phyloP scores from a whole-genome alignment of 2,329 filamentous ascomycete species.

The Aureobasidium leucospermi region DNA sequence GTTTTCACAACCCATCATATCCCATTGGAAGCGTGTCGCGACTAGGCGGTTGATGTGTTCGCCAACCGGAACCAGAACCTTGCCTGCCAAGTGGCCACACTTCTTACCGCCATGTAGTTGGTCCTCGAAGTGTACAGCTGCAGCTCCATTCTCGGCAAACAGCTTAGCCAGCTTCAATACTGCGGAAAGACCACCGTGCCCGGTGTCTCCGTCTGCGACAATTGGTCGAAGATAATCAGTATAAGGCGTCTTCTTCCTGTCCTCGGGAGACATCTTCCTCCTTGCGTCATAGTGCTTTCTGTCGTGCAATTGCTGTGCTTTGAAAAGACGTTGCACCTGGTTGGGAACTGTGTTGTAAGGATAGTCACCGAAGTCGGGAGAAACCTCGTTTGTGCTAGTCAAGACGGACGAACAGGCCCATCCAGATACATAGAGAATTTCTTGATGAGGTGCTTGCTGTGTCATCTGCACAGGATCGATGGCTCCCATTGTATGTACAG shows the following conservation, averaged over 20 bases:
- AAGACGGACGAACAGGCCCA: constrained; percentile 95
- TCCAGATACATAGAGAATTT: constrained; percentile 90
- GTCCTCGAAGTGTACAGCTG: constrained; percentile 95
- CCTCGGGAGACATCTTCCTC: constrained; percentile 65
- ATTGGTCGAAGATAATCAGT: constrained; percentile 91
- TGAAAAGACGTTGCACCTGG: constrained; percentile 91
- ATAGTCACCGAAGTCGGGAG: constrained; percentile 95
- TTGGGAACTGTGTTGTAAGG: constrained; percentile 98
- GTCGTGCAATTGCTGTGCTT: constrained; percentile 95
- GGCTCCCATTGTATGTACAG: constrained; percentile 94
- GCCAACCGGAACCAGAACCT: constrained; percentile 85
- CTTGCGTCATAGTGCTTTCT: constrained; percentile 87
- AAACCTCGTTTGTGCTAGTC: constrained; percentile 93
- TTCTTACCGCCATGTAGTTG: constrained; percentile 98
- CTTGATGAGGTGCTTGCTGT: constrained; percentile 91
- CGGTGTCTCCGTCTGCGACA: constrained; percentile 92
- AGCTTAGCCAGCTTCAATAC: constrained; percentile 95
- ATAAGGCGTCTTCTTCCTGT: constrained; percentile 72
- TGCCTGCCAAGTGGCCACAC: constrained; percentile 92
- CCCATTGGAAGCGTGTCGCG: constrained; percentile 93
- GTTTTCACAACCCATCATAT: constrained; percentile 94
- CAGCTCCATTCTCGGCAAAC: constrained; percentile 94
- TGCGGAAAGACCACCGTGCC: constrained; percentile 84
- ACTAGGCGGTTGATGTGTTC: constrained; percentile 95
- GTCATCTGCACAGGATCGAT: constrained; percentile 99